Evolutionary conservation across 768 basidiomycete species (phyloP).

Genomic region (Suillus ampliporus): DNA sequence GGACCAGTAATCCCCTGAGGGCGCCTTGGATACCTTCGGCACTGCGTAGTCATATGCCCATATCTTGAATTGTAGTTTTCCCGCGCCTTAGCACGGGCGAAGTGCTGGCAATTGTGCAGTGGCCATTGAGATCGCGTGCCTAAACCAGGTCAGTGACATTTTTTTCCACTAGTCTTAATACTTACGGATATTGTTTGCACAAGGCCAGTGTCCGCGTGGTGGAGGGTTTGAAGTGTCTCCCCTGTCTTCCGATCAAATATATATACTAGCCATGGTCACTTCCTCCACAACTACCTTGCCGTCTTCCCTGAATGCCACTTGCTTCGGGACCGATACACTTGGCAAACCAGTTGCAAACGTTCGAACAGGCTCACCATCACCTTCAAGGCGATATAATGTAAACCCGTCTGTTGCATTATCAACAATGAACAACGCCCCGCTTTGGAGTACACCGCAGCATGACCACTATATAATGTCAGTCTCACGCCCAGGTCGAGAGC

Average conservation of each 20-base stretch:
- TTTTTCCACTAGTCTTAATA: neutral
- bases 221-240: neutral
- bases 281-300: conserved; percentile 12
- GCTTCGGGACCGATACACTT: conserved; percentile 6
- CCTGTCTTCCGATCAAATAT: conserved; percentile 14
- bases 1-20: too few species aligned
- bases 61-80: conserved; percentile 1
- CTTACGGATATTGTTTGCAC: conserved; percentile 7
- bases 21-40: neutral
- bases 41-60: conserved; percentile 10
- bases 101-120: conserved; percentile 14
- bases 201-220: neutral
- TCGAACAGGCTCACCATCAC: neutral
- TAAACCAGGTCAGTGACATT: neutral
- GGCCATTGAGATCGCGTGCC: neutral
- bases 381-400: conserved; percentile 10
- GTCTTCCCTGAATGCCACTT: conserved; percentile 17
- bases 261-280: conserved; percentile 13
- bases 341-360: conserved; percentile 10
- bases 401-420: conserved; percentile 17
- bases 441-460: conserved; percentile 9
- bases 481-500: neutral
- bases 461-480: conserved; percentile 10
- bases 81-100: neutral
- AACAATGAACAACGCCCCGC: conserved; percentile 7